Evolutionary conservation across 768 basidiomycete species (phyloP), one percentile per base, ranked within the genome.

Genomic region (Tubosaeta brunneosetosa): DNA sequence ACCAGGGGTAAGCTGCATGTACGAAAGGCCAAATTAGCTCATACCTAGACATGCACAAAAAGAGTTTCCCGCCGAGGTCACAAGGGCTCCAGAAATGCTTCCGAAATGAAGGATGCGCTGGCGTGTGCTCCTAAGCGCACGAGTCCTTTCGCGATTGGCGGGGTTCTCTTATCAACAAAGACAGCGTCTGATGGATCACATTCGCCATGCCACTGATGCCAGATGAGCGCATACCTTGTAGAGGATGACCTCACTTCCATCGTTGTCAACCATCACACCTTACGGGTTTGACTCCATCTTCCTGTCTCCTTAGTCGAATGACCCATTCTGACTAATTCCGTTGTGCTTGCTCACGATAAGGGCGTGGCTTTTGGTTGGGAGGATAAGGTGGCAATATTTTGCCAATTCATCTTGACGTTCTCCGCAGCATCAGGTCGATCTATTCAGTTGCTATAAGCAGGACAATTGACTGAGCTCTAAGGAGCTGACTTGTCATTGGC

Each of bases 81-180:
- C 51, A 58, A 26, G 49, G 55, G 26, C 36, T 34, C 25, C 7
- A 22, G 19, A 10, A 25, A 55, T 61, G 25, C 49, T 51, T 55
- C 53, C 56, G 59, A 53, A 43, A 56, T 55, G 47, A 56, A 53
- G n/a, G 29, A 37, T 46, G 52, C 33, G 51, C 37, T 40, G 17
- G 55, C 52, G 13, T 51, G 17, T 32, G 27, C 53, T 51, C 40
- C 33, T 41, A 52, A 49, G 44, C 36, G 26, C 49, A 56, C 43
- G 55, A 54, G 54, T 33, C n/a, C 38, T 51, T 65, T 65, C n/a
- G 63, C 49, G 47, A 67, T 69, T 67, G 61, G 65, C 50, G 47
- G 52, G 45, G 37, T 43, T 47, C 37, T 33, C 48, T 41, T 55
- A 54, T 52, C 53, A 32, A 41, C 19, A 22, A 55, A 57, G 48